These are phyloP conservation scores for Neocatenulostroma microsporum DNA, from an alignment of 2,329 filamentous ascomycete species.

Conservation along the genomic window DNA sequence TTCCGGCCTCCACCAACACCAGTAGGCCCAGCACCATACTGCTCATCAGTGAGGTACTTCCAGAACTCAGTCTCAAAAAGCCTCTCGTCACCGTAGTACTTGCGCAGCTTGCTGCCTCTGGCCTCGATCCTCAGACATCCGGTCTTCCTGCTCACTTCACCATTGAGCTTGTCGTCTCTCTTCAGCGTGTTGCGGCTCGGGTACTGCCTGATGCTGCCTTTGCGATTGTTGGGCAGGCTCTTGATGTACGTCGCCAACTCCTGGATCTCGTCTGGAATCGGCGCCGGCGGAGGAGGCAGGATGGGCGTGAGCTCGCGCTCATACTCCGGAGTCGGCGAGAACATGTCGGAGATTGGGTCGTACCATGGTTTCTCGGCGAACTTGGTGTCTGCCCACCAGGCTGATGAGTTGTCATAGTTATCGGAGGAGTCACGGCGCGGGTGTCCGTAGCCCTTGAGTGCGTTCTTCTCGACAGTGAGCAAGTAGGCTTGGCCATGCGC, in stretches of 20 bases:
- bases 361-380: too few species aligned
- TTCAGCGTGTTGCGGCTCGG: constrained; percentile 5
- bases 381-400: not conserved
- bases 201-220: not conserved
- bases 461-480: not conserved
- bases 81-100: constrained; percentile 1
- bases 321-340: too few species aligned
- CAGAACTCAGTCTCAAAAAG: constrained; percentile 3
- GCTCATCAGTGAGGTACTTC: constrained; percentile 4
- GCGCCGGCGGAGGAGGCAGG: not conserved
- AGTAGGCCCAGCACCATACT: too few species aligned
- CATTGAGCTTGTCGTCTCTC: not conserved
- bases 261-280: constrained; percentile 1
- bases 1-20: too few species aligned
- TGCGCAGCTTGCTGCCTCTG: not conserved
- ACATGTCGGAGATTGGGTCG: too few species aligned
- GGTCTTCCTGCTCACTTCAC: constrained; percentile 7
- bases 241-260: constrained; percentile 1
- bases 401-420: too few species aligned
- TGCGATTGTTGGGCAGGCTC: not conserved
- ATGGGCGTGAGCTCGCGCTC: too few species aligned
- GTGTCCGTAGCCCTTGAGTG: too few species aligned
- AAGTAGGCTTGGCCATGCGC: not conserved
- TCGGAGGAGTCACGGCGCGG: not conserved
- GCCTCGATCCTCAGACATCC: constrained; percentile 2